Conservation (phyloP, 805 yeast genomes). For the Candida maesae region DNA sequence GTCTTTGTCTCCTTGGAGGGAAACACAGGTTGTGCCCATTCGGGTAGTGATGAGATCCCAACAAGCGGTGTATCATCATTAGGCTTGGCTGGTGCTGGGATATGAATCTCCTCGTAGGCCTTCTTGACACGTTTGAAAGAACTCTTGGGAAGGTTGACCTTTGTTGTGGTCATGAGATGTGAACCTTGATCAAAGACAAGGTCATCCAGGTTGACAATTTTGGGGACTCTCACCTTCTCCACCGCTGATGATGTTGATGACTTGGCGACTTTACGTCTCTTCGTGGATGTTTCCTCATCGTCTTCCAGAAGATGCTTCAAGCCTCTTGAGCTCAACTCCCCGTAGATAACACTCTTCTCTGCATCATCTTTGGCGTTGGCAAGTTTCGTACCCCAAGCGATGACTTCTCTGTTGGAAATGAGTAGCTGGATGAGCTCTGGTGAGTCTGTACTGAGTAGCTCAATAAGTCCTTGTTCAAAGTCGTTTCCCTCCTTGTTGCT, state of each 20-base stretch:
- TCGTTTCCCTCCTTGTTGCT: constrained; percentile 35
- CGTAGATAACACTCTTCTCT: constrained; percentile 33
- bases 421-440: constrained; percentile 46
- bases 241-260: background rate
- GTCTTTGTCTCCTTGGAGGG: constrained; percentile 59
- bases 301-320: constrained; percentile 37
- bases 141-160: constrained; percentile 75
- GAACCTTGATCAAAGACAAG: constrained; percentile 70
- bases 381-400: constrained; percentile 54
- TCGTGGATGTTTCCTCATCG: constrained; percentile 16
- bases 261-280: constrained; percentile 25
- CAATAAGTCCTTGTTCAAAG: constrained; percentile 52
- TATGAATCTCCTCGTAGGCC: constrained; percentile 80
- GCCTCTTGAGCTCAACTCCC: constrained; percentile 43
- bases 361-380: constrained; percentile 34
- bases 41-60: constrained; percentile 61
- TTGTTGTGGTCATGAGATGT: constrained; percentile 59
- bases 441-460: constrained; percentile 48
- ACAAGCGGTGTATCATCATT: constrained; percentile 42
- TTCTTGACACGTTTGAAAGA: constrained; percentile 72
- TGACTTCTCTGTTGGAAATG: constrained; percentile 44
- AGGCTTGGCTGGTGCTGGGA: constrained; percentile 77
- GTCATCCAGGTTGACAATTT: constrained; percentile 57
- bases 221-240: constrained; percentile 37
- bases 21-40: constrained; percentile 79